A percentile compares a stretch with the other conserved stretches of the same genome.
Conservation (phyloP, 1,139 yeast species). For the Taphrina deformans region DNA sequence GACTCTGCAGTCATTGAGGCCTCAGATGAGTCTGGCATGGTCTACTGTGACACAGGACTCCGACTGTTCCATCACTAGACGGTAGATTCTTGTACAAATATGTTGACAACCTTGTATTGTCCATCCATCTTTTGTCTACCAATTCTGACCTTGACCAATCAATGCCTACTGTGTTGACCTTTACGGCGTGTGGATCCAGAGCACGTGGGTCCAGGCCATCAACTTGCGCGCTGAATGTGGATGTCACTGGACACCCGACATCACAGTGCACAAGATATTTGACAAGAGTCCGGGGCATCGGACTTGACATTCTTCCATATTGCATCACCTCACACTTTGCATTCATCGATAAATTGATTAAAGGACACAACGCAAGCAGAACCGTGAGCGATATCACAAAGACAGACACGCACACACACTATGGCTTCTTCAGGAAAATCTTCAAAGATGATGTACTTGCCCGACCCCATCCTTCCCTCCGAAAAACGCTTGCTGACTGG, state of each 20-base stretch:
- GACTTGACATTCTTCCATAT: no score
- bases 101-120: neutral
- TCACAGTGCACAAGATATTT: neutral
- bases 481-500: neutral
- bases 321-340: no score
- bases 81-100: neutral
- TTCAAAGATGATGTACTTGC: constrained; percentile 24
- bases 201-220: neutral
- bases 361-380: no score
- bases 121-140: neutral
- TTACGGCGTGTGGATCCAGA: neutral
- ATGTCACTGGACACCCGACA: neutral
- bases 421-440: constrained; percentile 21
- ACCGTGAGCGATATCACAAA: neutral
- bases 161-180: no score
- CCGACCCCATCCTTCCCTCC: neutral
- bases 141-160: no score
- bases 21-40: constrained; percentile 83
- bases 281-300: neutral
- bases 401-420: neutral
- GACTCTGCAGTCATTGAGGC: constrained; percentile 95
- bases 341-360: no score
- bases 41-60: constrained; percentile 92
- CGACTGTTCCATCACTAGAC: constrained; percentile 91
- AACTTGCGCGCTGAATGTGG: neutral